A percentile compares a stretch with the other conserved stretches of the same genome.
These are phyloP conservation scores for Begonia peltatifolia DNA, from an alignment of 306 rosid genomes.

Conservation along the genomic window DNA sequence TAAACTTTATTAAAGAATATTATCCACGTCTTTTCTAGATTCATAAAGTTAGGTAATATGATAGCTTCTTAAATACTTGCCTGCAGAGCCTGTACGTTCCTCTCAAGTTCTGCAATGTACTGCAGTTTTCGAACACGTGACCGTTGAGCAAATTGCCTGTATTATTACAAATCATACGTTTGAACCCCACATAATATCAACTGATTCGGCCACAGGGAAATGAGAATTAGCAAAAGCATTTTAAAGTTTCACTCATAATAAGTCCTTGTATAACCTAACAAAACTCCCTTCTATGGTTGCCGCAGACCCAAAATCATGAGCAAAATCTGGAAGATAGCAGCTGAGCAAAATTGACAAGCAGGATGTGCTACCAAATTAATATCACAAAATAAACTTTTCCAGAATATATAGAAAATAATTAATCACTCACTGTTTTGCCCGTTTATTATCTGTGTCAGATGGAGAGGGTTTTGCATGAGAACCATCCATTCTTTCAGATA, in stretches of 20 bases:
- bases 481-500: conserved; percentile 58
- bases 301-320: too few species aligned
- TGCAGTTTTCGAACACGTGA: conserved; percentile 97
- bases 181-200: too few species aligned
- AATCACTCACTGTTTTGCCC: conserved; percentile 85
- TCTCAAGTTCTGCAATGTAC: conserved; percentile 96
- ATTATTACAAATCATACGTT: background rate
- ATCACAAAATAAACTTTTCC: conserved; percentile 6
- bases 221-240: too few species aligned
- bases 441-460: conserved; percentile 80
- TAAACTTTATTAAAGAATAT: too few species aligned
- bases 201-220: too few species aligned
- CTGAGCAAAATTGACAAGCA: conserved; percentile 3
- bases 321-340: too few species aligned
- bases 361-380: conserved; percentile 6
- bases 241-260: too few species aligned
- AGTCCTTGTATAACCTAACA: too few species aligned
- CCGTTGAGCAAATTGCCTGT: conserved; percentile 98
- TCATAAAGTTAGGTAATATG: background rate
- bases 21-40: background rate
- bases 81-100: conserved; percentile 91
- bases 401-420: conserved; percentile 5
- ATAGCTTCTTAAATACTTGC: conserved; percentile 33
- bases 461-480: conserved; percentile 42
- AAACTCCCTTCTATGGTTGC: too few species aligned